phyloP scores from a whole-genome alignment of 192 early-diverging fungal genomes.

The Kappamyces sp. region DNA sequence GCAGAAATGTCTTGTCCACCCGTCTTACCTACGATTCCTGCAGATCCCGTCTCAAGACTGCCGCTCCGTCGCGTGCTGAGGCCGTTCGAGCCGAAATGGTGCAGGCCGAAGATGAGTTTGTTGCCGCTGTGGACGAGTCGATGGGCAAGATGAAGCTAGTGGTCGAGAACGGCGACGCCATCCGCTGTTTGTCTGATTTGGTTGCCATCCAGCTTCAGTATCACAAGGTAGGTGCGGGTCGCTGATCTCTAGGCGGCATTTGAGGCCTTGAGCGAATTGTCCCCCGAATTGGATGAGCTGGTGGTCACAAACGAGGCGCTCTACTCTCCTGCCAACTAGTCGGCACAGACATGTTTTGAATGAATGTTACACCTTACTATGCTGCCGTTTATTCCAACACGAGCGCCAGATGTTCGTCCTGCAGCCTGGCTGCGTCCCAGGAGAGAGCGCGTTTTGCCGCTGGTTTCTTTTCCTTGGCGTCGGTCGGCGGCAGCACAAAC shows the following conservation, averaged over 20 bases:
- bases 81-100: conserved; percentile 77
- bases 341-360: not conserved
- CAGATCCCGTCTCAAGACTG: conserved; percentile 70
- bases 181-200: conserved; percentile 78
- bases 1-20: conserved; percentile 74
- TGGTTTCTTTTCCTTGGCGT: no score
- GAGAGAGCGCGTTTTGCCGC: no score
- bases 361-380: no score
- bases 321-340: conserved; percentile 5
- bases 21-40: conserved; percentile 83
- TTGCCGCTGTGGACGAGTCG: conserved; percentile 89
- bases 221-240: conserved; percentile 64
- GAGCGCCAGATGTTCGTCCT: no score
- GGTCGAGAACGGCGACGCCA: conserved; percentile 79
- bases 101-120: conserved; percentile 90
- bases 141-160: conserved; percentile 91
- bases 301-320: conserved; percentile 88
- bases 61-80: conserved; percentile 65
- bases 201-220: conserved; percentile 79
- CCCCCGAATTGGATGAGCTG: conserved; percentile 92
- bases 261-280: conserved; percentile 34
- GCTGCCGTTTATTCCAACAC: no score
- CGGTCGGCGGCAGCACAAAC: no score
- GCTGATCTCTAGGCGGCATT: conserved; percentile 43
- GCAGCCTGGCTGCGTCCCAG: no score